Conservation (phyloP, 2,329 filamentous ascomycete species). For the Paradendryphiella salina region DNA sequence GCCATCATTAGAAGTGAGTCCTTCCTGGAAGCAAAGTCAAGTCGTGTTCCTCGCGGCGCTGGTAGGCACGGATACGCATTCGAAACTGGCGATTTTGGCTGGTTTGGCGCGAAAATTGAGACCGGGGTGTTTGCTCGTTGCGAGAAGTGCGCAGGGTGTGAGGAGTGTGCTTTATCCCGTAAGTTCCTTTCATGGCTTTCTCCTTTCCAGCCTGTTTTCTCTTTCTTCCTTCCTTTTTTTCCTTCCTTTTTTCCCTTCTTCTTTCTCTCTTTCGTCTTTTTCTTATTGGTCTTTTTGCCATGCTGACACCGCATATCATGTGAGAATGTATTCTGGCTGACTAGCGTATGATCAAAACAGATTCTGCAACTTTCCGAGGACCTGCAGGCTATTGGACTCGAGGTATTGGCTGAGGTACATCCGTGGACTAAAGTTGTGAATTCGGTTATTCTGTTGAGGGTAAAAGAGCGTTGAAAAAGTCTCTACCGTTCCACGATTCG, state of each 20-base stretch:
- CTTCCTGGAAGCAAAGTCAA: slow-evolving; percentile 47
- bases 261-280: no score
- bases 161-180: slow-evolving; percentile 55
- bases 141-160: slow-evolving; percentile 53
- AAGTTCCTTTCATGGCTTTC: slow-evolving; percentile 15
- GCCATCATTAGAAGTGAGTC: background rate
- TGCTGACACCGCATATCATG: no score
- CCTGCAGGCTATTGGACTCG: slow-evolving; percentile 39
- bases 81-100: slow-evolving; percentile 50
- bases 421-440: slow-evolving; percentile 57
- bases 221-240: no score
- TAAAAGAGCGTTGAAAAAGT: slow-evolving; percentile 12
- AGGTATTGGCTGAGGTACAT: slow-evolving; percentile 52
- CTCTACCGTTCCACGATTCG: no score
- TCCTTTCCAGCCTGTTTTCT: background rate
- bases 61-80: slow-evolving; percentile 50
- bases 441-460: slow-evolving; percentile 51
- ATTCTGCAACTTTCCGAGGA: slow-evolving; percentile 47
- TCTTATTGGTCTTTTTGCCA: no score
- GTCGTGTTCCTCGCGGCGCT: slow-evolving; percentile 57
- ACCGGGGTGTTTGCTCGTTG: slow-evolving; percentile 51
- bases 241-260: no score
- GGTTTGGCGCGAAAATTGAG: slow-evolving; percentile 47
- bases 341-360: slow-evolving; percentile 16
- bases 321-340: no score